Evolutionary conservation across 164 flowering plant species (phyloP), one percentile per base, ranked within the genome.

Genomic region (Stephania cephalantha): DNA sequence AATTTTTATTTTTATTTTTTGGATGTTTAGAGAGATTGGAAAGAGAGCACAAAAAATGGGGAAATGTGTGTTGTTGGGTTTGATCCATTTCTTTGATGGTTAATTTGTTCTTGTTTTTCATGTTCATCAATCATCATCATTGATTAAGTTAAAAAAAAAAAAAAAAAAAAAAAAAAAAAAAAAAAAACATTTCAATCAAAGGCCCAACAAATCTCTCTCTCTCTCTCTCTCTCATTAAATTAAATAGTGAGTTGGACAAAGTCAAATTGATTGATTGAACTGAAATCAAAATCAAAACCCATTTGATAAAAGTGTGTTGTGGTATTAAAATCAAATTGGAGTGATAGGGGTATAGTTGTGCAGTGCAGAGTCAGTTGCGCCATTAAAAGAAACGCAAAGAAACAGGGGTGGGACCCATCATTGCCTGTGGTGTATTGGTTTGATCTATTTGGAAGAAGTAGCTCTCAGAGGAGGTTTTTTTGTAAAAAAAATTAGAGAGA

Each of bases 41-140:
- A 42, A 22, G 58, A 69, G 25, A 22, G 48, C 35, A 6, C 63
- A 30, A 68, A 44, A 72, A 50, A 10, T 44, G 63, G 71, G 15
- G 55, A 50, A 50, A 68, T 70, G 78, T 68, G 15, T n/a, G 66
- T 5, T 69, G 46, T 68, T 74, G 70, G 69, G 63, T 70, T 61
- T 58, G 71, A 64, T 46, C 69, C 68, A 66, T 65, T 76, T 69
- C 48, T 69, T 25, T 69, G 11, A 72, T 66, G 2, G 42, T 35
- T 35, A 35, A 4, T 35, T 35, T 73, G 35, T 78, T 66, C 75
- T 71, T 58, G 76, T 61, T 64, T 75, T 75, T 81, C 76, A 35
- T 74, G 65, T 74, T 81, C 80, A 61, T 61, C 65, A 0, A 63
- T 78, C 63, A 77, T 76, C 72, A 69, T 70, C 35, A 61, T 74